Conservation (phyloP, 768 basidiomycete species). For the Cubamyces sp. region DNA sequence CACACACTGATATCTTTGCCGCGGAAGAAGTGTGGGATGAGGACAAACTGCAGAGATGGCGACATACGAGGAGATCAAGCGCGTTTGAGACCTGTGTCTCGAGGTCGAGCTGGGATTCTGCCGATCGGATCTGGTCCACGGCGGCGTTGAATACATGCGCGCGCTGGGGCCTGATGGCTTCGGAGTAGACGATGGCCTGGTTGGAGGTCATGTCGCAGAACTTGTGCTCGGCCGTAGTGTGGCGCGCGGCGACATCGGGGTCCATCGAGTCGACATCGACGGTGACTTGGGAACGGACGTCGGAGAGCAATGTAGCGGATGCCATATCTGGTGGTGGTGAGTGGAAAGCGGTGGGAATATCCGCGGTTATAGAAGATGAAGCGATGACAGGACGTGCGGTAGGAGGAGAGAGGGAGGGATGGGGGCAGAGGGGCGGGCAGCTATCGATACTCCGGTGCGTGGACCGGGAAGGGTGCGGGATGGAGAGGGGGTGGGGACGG, state of each 20-base stretch:
- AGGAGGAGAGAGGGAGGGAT: background rate
- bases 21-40: background rate
- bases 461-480: background rate
- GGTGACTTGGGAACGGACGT: conserved; percentile 40
- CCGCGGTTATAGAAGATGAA: background rate
- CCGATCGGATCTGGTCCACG: conserved; percentile 26
- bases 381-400: background rate
- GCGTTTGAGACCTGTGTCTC: conserved; percentile 39
- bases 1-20: background rate
- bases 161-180: conserved; percentile 40
- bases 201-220: conserved; percentile 57
- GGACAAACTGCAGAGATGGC: background rate
- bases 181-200: conserved; percentile 47
- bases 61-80: conserved; percentile 44
- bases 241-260: conserved; percentile 41
- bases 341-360: background rate
- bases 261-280: conserved; percentile 58
- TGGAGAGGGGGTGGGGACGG: background rate
- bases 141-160: conserved; percentile 39
- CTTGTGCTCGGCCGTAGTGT: conserved; percentile 31
- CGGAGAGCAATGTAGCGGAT: conserved; percentile 40
- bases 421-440: background rate
- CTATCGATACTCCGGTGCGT: background rate
- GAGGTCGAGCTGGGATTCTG: conserved; percentile 24
- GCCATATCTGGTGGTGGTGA: conserved; percentile 11